Evolutionary conservation across 164 flowering plant genomes (phyloP).

Genomic region (Vitis riparia): DNA sequence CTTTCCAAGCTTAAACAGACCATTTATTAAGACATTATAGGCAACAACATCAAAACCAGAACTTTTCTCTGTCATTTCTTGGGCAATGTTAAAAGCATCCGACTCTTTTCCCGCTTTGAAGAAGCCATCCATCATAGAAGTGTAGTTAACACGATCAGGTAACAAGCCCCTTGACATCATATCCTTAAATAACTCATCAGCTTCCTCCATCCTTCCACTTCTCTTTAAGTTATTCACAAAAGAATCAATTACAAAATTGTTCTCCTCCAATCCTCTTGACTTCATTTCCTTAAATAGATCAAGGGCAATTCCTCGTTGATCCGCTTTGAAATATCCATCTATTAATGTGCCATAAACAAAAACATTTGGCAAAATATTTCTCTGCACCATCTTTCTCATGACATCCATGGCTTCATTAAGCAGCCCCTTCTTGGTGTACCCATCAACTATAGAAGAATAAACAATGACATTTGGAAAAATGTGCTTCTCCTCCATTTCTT

Average conservation of each 20-base stretch:
- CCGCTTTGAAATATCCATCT: slow-evolving; percentile 70
- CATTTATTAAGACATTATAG: slow-evolving; percentile 74
- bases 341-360: slow-evolving; percentile 55
- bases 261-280: slow-evolving; percentile 47
- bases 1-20: slow-evolving; percentile 57
- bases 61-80: slow-evolving; percentile 62
- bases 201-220: slow-evolving; percentile 62
- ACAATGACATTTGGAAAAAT: slow-evolving; percentile 54
- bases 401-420: slow-evolving; percentile 54
- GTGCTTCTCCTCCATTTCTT: slow-evolving; percentile 58
- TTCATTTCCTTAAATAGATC: slow-evolving; percentile 65
- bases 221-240: slow-evolving; percentile 70
- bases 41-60: slow-evolving; percentile 65
- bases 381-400: slow-evolving; percentile 48
- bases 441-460: slow-evolving; percentile 68
- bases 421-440: slow-evolving; percentile 63
- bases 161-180: slow-evolving; percentile 52
- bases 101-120: slow-evolving; percentile 71
- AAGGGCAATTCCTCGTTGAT: slow-evolving; percentile 55
- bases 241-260: slow-evolving; percentile 57
- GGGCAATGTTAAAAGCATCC: slow-evolving; percentile 56
- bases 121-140: slow-evolving; percentile 82
- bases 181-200: slow-evolving; percentile 44
- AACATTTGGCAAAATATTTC: slow-evolving; percentile 57
- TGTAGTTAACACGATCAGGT: slow-evolving; percentile 76